Conservation (phyloP, 2,329 filamentous ascomycete genomes). For the Colletotrichum orbiculare region DNA sequence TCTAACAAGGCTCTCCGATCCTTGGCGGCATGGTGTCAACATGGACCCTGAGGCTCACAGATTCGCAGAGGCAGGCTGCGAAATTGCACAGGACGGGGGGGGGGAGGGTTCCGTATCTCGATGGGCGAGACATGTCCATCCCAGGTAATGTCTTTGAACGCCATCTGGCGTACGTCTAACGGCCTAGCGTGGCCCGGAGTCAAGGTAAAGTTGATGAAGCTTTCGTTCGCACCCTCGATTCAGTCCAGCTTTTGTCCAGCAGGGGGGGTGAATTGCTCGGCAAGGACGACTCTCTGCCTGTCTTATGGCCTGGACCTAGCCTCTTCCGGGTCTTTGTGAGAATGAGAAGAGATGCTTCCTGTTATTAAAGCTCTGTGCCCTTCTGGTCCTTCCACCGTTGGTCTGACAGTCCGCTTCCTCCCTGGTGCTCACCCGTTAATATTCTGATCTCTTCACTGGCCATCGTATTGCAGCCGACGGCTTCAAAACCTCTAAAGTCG, state of each 20-base stretch:
- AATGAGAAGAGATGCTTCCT: no score
- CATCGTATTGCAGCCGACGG: background rate
- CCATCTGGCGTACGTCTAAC: conserved; percentile 11
- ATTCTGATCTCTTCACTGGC: background rate
- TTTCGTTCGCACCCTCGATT: conserved; percentile 1
- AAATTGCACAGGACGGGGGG: background rate
- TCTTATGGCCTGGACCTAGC: no score
- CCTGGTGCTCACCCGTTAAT: no score
- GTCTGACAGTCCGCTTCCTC: background rate
- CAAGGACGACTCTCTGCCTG: no score
- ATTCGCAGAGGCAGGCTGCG: no score
- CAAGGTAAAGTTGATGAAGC: conserved; percentile 5
- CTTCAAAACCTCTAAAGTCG: background rate
- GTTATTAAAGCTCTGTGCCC: no score
- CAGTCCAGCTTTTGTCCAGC: no score
- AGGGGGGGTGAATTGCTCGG: no score
- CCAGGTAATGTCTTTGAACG: background rate
- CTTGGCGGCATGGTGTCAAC: no score
- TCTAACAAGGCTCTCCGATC: no score
- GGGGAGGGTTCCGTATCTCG: background rate
- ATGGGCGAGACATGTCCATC: conserved; percentile 1
- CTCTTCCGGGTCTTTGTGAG: no score
- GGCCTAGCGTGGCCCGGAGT: conserved; percentile 20
- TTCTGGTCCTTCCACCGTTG: background rate
- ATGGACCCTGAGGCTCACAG: no score